Percentiles rank a stretch among this genome's conserved stretches.
Evolutionary conservation across 164 flowering plant genomes (phyloP).

Genomic region (Nymphaea colorata): DNA sequence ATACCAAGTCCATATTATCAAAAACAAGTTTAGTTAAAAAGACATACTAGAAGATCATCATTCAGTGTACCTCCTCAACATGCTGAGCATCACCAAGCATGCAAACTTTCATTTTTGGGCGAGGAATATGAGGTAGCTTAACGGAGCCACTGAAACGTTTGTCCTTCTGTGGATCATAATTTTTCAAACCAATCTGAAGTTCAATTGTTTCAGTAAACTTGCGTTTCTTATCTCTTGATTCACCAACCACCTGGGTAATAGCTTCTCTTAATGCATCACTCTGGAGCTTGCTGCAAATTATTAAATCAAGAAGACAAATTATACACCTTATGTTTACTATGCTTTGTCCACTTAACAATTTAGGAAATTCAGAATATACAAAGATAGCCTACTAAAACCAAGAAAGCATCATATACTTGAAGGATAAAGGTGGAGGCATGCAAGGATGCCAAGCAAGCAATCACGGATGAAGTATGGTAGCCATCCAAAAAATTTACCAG

Average conservation of each 20-base stretch:
- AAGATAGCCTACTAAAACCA: too few relatives aligned
- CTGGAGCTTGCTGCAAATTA: conserved; percentile 49
- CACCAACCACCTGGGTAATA: conserved; percentile 23
- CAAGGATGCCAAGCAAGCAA: background rate
- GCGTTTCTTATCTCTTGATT: conserved; percentile 37
- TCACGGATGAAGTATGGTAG: background rate
- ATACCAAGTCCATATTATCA: background rate
- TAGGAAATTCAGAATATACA: too few relatives aligned
- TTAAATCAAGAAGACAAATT: background rate
- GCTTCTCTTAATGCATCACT: conserved; percentile 62
- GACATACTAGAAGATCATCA: background rate
- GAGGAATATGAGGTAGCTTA: conserved; percentile 29
- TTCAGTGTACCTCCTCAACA: conserved; percentile 50
- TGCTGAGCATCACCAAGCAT: conserved; percentile 43
- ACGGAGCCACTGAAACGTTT: conserved; percentile 81
- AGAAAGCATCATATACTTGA: background rate
- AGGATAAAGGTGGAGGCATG: background rate
- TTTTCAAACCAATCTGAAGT: conserved; percentile 71
- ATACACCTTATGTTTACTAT: background rate
- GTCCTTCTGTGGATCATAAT: conserved; percentile 78
- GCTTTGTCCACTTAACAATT: too few relatives aligned
- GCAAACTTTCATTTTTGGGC: conserved; percentile 38
- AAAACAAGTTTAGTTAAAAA: background rate
- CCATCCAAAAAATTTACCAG: background rate
- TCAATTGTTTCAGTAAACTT: conserved; percentile 67